These are phyloP conservation scores for Physcomitrium patens DNA, from an alignment of 225 moss, liverwort and hornwort genomes.

Conservation along the genomic window DNA sequence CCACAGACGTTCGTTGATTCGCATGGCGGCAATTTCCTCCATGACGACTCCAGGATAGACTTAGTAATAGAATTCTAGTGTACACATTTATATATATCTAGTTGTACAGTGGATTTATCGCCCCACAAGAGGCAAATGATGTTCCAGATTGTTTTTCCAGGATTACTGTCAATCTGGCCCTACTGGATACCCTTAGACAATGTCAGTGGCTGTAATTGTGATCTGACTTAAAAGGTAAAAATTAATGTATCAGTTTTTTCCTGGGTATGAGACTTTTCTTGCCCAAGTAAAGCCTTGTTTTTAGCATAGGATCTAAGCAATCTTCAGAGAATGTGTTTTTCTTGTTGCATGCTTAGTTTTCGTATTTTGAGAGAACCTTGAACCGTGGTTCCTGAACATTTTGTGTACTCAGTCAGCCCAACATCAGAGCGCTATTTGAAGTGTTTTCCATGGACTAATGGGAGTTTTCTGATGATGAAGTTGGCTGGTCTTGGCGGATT, in stretches of 20 bases:
- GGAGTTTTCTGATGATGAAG: neutral
- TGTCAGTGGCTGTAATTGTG: constrained; percentile 45
- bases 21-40: constrained; percentile 86
- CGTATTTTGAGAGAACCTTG: neutral
- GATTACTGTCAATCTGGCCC: constrained; percentile 25
- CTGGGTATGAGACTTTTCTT: constrained; percentile 21
- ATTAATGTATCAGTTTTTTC: constrained; percentile 38
- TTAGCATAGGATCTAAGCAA: neutral
- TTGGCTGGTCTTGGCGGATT: neutral
- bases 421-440: neutral
- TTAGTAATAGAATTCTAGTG: constrained; percentile 6
- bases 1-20: constrained; percentile 88
- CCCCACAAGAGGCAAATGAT: constrained; percentile 37
- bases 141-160: constrained; percentile 35
- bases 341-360: neutral
- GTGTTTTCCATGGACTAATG: neutral
- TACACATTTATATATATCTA: constrained; percentile 17
- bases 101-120: constrained; percentile 59
- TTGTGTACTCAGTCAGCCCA: neutral
- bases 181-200: constrained; percentile 30
- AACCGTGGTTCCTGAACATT: neutral
- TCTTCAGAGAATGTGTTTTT: neutral
- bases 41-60: constrained; percentile 83
- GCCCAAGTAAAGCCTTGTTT: constrained; percentile 24
- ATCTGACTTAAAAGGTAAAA: constrained; percentile 38